These are phyloP conservation scores for Diaporthe caulivora DNA, from an alignment of 2,329 filamentous ascomycete species.

Conservation along the genomic window DNA sequence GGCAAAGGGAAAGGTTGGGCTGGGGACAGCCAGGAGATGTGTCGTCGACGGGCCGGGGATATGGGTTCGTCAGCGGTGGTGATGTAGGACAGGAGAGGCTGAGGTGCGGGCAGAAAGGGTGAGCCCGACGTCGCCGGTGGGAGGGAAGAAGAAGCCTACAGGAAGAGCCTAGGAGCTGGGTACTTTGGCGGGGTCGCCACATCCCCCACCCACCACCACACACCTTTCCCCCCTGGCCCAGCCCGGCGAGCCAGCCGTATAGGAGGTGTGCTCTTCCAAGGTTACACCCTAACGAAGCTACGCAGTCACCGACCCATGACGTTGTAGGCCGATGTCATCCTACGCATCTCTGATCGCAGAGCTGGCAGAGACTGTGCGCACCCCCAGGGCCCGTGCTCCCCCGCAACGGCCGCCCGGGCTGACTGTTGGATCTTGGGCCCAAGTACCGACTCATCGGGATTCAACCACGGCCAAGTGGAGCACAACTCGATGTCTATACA, in stretches of 20 bases:
- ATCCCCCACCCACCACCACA: conserved; percentile 10
- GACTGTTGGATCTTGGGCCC: neutral
- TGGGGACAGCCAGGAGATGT: neutral
- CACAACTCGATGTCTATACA: neutral
- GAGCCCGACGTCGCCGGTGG: conserved; percentile 31
- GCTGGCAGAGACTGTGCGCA: conserved; percentile 12
- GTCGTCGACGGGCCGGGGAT: too few species aligned
- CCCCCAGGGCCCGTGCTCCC: conserved; percentile 23
- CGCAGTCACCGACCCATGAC: conserved; percentile 35
- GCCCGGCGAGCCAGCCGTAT: conserved; percentile 6
- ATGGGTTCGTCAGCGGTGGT: conserved; percentile 1
- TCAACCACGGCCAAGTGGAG: conserved; percentile 13
- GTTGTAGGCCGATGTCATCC: conserved; percentile 34
- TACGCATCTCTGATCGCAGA: neutral
- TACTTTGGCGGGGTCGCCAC: conserved; percentile 35
- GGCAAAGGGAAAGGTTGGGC: neutral
- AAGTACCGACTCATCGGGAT: conserved; percentile 31
- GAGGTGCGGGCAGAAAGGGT: conserved; percentile 17
- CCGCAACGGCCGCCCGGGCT: conserved; percentile 16
- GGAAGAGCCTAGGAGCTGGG: conserved; percentile 10
- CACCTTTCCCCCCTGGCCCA: conserved; percentile 2
- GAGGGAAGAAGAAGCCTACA: conserved; percentile 25
- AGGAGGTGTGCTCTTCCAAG: neutral
- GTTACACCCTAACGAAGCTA: neutral
- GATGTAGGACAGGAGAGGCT: conserved; percentile 9